phyloP scores from a whole-genome alignment of 257 asterid genomes.

The Salvia rosmarinus region DNA sequence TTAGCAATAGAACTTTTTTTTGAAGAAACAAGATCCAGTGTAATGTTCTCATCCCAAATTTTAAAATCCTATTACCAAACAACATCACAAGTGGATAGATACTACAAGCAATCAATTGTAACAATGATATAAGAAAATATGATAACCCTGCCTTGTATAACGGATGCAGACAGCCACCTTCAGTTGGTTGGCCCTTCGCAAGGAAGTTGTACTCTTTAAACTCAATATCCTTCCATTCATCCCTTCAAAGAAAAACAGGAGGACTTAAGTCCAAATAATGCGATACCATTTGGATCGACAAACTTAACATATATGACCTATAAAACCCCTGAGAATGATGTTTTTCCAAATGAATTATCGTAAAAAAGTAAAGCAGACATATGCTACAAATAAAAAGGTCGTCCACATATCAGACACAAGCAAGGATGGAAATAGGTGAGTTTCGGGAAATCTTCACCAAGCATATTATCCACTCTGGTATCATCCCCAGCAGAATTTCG shows the following conservation, averaged over 20 bases:
- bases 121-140: constrained; percentile 20
- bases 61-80: too few relatives aligned
- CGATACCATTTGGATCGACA: constrained; percentile 1
- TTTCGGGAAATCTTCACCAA: not conserved
- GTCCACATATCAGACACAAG: not conserved
- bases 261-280: constrained; percentile 2
- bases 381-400: not conserved
- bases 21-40: too few relatives aligned
- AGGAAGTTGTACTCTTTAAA: constrained; percentile 94
- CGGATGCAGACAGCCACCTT: constrained; percentile 97
- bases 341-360: not conserved
- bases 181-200: constrained; percentile 94
- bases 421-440: constrained; percentile 6
- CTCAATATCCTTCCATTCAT: constrained; percentile 90
- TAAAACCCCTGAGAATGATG: not conserved
- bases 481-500: not conserved
- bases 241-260: constrained; percentile 54
- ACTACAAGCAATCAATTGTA: constrained; percentile 13
- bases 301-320: not conserved
- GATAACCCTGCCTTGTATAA: constrained; percentile 68
- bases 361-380: not conserved
- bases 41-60: constrained; percentile 8
- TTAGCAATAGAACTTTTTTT: not conserved
- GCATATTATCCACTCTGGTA: constrained; percentile 1
- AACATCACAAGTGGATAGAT: too few relatives aligned